phyloP scores from a whole-genome alignment of 1,284 basidiomycete species.

The Tylopilus orsonianus region DNA sequence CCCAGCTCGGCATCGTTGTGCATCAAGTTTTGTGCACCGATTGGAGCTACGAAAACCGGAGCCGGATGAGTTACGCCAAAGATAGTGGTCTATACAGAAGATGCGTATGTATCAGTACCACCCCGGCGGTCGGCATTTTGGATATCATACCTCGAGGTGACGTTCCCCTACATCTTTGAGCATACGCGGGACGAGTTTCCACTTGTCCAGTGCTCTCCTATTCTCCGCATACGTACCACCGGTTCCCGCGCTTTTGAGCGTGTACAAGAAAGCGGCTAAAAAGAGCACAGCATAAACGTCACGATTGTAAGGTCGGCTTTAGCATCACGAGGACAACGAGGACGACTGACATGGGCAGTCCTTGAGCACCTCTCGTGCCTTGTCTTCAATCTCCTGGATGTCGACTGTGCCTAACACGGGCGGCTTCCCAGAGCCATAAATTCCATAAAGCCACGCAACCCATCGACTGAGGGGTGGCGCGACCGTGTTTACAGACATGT shows the following conservation, averaged over 20 bases:
- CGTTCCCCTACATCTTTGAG: constrained; percentile 66
- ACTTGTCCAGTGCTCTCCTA: constrained; percentile 54
- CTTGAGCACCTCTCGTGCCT: constrained; percentile 44
- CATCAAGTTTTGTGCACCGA: constrained; percentile 74
- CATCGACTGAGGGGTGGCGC: constrained; percentile 24
- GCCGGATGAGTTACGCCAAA: constrained; percentile 67
- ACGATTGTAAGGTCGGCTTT: background rate
- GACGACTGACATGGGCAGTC: constrained; percentile 34
- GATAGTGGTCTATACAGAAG: constrained; percentile 51
- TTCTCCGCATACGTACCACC: constrained; percentile 58
- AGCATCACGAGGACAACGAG: background rate
- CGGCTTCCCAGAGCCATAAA: constrained; percentile 28
- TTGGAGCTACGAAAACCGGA: constrained; percentile 70
- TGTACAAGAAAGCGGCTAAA: constrained; percentile 62
- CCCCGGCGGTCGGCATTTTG: no score
- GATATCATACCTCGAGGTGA: constrained; percentile 51
- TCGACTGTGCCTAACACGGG: constrained; percentile 42
- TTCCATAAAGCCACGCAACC: constrained; percentile 22
- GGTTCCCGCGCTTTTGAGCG: constrained; percentile 62
- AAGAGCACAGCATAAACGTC: background rate
- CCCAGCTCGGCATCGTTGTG: constrained; percentile 69
- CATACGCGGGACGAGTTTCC: constrained; percentile 74
- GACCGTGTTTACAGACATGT: constrained; percentile 23
- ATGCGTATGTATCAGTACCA: background rate
- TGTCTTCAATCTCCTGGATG: constrained; percentile 43